Base-by-base conservation (phyloP, 176 grass and related monocot genomes). In the Microstegium vimineum region DNA sequence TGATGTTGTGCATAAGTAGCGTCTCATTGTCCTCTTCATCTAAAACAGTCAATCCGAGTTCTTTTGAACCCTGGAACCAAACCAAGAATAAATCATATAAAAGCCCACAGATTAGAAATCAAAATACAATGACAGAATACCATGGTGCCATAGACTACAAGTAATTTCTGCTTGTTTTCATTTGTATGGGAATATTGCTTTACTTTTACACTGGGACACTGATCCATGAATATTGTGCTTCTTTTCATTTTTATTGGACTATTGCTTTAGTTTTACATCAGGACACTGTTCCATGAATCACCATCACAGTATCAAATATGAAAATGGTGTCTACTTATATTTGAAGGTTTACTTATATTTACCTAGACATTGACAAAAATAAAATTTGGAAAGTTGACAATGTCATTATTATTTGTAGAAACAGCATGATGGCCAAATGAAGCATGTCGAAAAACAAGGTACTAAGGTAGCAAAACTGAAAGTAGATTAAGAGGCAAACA, bases 11-110 rank as follows among this genome's bases (percentile, higher is more conserved):
- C 37, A 84, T 43, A 30, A 97, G 88, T 71, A 97, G 78, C 46
- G 83, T 94, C 47, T 89, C 92, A 17, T 92, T 91, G 65, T 97
- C 90, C 11, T 97, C 94, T 87, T 97, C 94, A 73, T 97, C 94
- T 76, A 94, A 69, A 80, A 97, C 94, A 81, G 85, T 82, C 81
- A 97, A 89, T 84, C 92, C 88, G 42, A 87, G 84, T 68, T 97
- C 94, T 85, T 97, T 91, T 41, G 90, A 94, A 41, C 83, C 89
- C 94, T 97, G 81, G 62, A 92, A 81, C 81, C 69, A 47, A 74
- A 30, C 27, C 35, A 62, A 56, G 61, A 51, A 25, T 27, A 11
- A 73, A 52, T 45, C 61, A 25, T 64, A 34, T 33, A 74, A 86
- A 86, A 75, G 8, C 10, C 77, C 46, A 65, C 25, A 88, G 43